Conservation (phyloP, 2,329 filamentous ascomycete species). For the Aspergillus bombycis region DNA sequence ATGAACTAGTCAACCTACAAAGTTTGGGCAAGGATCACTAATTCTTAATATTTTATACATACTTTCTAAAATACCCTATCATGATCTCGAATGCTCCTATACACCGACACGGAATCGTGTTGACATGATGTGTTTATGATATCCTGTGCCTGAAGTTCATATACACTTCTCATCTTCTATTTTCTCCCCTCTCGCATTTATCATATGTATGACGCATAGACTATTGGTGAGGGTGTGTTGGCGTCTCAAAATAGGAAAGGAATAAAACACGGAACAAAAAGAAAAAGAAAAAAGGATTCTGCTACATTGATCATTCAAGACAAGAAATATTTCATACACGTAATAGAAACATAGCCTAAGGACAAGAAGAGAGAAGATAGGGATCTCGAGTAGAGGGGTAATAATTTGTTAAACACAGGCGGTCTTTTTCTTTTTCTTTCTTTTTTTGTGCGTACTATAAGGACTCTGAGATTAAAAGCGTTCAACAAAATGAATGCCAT, state of each 20-base stretch:
- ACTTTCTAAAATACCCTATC: constrained; percentile 9
- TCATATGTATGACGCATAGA: constrained; percentile 3
- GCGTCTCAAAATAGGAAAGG: not conserved
- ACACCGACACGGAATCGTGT: constrained; percentile 9
- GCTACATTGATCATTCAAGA: not conserved
- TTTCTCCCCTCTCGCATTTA: not conserved
- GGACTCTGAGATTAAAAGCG: too few relatives aligned
- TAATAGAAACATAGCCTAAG: not conserved
- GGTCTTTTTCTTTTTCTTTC: too few relatives aligned
- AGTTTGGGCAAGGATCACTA: constrained; percentile 65
- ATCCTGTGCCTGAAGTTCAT: not conserved
- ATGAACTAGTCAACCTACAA: constrained; percentile 78
- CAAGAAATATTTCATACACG: not conserved
- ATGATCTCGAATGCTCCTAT: constrained; percentile 14
- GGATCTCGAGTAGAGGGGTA: too few relatives aligned
- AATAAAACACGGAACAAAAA: not conserved
- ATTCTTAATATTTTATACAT: constrained; percentile 9
- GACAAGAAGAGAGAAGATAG: not conserved
- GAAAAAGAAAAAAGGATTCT: not conserved
- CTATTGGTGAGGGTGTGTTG: not conserved
- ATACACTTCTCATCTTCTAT: not conserved
- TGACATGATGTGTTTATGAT: constrained; percentile 7
- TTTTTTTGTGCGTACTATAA: too few relatives aligned
- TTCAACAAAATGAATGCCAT: not conserved
- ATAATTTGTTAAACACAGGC: too few relatives aligned